Conservation (phyloP, 2,329 filamentous ascomycete species). For the Akanthomyces uredinophilus region DNA sequence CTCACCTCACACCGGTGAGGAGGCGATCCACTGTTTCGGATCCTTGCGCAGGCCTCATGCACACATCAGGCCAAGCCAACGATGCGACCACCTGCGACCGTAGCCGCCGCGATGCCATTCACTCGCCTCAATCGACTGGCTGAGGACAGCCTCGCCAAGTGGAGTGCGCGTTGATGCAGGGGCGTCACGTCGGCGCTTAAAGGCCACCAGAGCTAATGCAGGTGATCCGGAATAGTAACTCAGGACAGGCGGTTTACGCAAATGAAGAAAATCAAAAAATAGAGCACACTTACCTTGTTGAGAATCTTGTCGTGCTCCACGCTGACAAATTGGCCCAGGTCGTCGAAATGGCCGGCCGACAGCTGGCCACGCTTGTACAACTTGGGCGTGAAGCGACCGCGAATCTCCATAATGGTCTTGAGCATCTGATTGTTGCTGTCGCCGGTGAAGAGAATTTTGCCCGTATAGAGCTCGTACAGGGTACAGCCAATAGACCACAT, state of each 20-base stretch:
- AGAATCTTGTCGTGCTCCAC: slow-evolving; percentile 84
- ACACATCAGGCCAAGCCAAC: neutral
- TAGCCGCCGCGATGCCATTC: slow-evolving; percentile 10
- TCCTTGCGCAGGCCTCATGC: neutral
- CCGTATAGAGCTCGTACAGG: slow-evolving; percentile 92
- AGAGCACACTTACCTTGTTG: slow-evolving; percentile 58
- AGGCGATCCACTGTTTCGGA: slow-evolving; percentile 4
- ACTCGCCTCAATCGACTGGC: slow-evolving; percentile 3
- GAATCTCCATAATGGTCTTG: slow-evolving; percentile 89
- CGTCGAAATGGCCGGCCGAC: slow-evolving; percentile 75
- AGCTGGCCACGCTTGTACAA: slow-evolving; percentile 78
- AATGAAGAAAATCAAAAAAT: slow-evolving; percentile 18
- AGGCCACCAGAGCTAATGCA: slow-evolving; percentile 11
- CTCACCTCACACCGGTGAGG: neutral
- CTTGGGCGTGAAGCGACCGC: slow-evolving; percentile 87
- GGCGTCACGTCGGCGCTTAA: slow-evolving; percentile 10
- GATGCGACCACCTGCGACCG: slow-evolving; percentile 12
- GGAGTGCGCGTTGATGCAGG: slow-evolving; percentile 9
- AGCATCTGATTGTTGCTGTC: slow-evolving; percentile 98
- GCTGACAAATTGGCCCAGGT: slow-evolving; percentile 76
- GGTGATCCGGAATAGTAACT: slow-evolving; percentile 7
- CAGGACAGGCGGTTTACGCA: neutral
- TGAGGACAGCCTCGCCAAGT: neutral
- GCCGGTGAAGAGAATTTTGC: slow-evolving; percentile 93
- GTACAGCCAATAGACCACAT: slow-evolving; percentile 99